These are phyloP conservation scores for Silybum marianum DNA, from an alignment of 129 eudicot genomes.

Conservation along the genomic window DNA sequence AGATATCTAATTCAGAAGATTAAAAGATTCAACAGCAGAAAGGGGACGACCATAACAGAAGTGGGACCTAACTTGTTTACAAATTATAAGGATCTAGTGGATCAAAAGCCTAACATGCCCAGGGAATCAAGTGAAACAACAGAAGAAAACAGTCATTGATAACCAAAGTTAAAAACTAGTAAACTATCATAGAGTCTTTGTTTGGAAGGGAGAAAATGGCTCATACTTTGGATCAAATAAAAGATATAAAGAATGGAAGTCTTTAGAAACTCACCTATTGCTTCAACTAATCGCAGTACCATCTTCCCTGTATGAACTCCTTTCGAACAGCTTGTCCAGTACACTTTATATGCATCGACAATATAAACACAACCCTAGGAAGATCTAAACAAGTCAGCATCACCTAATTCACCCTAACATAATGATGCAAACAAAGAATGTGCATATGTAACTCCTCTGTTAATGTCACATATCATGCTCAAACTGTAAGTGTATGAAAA, in stretches of 20 bases:
- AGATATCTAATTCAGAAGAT: too few relatives aligned
- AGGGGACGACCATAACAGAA: too few relatives aligned
- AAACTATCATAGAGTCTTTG: not conserved
- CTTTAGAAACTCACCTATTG: slow-evolving; percentile 74
- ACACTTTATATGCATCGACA: slow-evolving; percentile 80
- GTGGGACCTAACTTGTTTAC: not conserved
- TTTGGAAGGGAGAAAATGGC: not conserved
- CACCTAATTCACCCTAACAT: not conserved
- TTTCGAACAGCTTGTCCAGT: slow-evolving; percentile 84
- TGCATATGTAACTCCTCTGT: not conserved
- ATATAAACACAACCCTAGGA: slow-evolving; percentile 92
- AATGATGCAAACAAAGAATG: not conserved
- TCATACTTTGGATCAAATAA: not conserved
- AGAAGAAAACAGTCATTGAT: not conserved
- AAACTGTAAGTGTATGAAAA: not conserved
- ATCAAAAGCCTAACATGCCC: not conserved
- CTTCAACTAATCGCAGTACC: slow-evolving; percentile 92
- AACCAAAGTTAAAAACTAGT: not conserved
- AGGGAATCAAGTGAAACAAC: not conserved
- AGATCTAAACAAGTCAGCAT: slow-evolving; percentile 23
- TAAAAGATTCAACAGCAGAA: too few relatives aligned
- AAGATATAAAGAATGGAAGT: not conserved
- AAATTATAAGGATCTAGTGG: not conserved
- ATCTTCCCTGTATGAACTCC: slow-evolving; percentile 91
- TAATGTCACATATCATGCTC: slow-evolving; percentile 3